Base-by-base conservation (phyloP, 2,329 filamentous ascomycete species). In the Venturia asperata region DNA sequence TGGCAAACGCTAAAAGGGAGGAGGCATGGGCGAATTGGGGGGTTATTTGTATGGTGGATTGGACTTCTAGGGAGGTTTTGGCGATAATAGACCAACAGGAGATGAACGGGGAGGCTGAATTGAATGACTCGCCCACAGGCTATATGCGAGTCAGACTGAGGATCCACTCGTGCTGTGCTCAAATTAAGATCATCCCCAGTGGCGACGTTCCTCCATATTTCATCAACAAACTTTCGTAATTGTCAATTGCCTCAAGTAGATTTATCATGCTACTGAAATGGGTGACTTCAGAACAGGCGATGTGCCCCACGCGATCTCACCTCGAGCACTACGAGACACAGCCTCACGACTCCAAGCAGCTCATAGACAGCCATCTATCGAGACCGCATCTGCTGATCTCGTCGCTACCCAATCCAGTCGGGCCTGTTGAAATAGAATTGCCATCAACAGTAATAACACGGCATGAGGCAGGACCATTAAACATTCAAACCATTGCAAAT, bases 351-450 rank as follows among this genome's bases (percentile, higher is more conserved):
- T 58, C 52, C 15, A 58, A 58, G 30, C 30, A 58, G 52, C 30
- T 11, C 30, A 37, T 58, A 19, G 52, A 58, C 52, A 37, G 15
- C 52, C 52, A 58, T 37, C 30, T 58, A 10, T 34, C 52, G 10
- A 37, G 52, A 37, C 52, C 52, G 30, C 52, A 58, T 58, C 15
- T 58, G 7, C 27, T 58, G 52, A 34, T 58, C 9, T 58, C 52
- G 17, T 34, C 52, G 2, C 17, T 58, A 34, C 52, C 52, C n/a
- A 58, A 37, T 9, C 52, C 52, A 58, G 52, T 27, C 19, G 52
- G 37, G 30, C 52, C 52, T 58, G 15, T 58, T 7, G 52, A 37
- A 24, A 37, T 58, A 34, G 19, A 4, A 34, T 37, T 58, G 30
- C 52, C 52, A 3, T 58, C 30, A 17, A 37, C 19, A 6, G 0